Evolutionary conservation across 495 filamentous ascomycete genomes (phyloP).

Genomic region (Neurospora sp.): DNA sequence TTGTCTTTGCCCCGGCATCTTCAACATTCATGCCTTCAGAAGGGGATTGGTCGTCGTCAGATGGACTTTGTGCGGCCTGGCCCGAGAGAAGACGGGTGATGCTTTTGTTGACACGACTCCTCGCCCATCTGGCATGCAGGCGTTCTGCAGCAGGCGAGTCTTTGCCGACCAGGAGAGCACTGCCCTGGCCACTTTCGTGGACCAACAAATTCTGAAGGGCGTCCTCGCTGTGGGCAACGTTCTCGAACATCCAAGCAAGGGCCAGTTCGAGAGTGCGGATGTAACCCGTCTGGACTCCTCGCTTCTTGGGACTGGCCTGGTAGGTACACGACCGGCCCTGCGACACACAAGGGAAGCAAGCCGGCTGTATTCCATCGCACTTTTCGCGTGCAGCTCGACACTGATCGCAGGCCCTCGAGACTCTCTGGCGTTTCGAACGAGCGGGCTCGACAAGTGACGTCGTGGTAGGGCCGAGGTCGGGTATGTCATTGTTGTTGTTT

Average conservation of each 20-base stretch:
- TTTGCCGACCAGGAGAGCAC: conserved; percentile 28
- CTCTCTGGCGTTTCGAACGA: conserved; percentile 44
- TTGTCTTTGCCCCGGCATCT: conserved; percentile 9
- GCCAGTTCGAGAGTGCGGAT: conserved; percentile 49
- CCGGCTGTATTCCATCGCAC: conserved; percentile 53
- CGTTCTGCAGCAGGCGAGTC: conserved; percentile 42
- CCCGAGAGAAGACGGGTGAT: conserved; percentile 46
- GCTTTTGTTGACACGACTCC: conserved; percentile 40
- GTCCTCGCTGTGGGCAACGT: conserved; percentile 18
- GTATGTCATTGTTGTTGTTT: conserved; percentile 8
- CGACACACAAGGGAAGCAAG: conserved; percentile 52
- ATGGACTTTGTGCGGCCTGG: conserved; percentile 18
- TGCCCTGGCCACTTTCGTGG: conserved; percentile 13
- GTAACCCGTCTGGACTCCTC: conserved; percentile 56
- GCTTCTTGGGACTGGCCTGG: conserved; percentile 59
- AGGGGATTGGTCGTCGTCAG: conserved; percentile 21
- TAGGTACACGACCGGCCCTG: conserved; percentile 55
- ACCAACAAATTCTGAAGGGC: conserved; percentile 22
- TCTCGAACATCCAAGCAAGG: conserved; percentile 28
- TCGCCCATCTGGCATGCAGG: conserved; percentile 49
- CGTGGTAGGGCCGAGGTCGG: conserved; percentile 12
- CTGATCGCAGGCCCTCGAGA: conserved; percentile 59
- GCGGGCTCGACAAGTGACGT: conserved; percentile 4
- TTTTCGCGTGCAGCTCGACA: conserved; percentile 57
- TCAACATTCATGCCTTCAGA: conserved; percentile 28